A percentile compares a stretch with the other conserved stretches of the same genome.
Conservation (phyloP, 352 stramenopile genomes). For the Globisporangium takayamanum region DNA sequence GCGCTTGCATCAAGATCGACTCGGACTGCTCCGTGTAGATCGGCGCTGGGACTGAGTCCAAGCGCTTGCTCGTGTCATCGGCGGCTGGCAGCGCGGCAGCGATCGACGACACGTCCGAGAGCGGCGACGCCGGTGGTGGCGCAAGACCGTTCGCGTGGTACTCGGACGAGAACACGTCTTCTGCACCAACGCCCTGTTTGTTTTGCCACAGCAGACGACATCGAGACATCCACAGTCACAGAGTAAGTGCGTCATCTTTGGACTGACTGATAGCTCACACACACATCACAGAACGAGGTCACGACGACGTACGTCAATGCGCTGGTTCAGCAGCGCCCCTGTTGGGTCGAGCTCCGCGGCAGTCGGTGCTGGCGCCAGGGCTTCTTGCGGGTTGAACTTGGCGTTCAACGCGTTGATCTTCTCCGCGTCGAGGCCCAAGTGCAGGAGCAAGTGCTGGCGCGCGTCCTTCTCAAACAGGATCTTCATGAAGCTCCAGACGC, state of each 20-base stretch:
- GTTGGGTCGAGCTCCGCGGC: constrained; percentile 35
- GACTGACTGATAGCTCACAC: neutral
- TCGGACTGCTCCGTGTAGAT: constrained; percentile 89
- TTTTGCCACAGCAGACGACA: neutral
- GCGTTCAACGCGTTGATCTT: constrained; percentile 85
- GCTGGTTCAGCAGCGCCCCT: constrained; percentile 45
- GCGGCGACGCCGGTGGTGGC: constrained; percentile 23
- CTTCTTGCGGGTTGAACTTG: constrained; percentile 63
- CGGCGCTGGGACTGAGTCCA: constrained; percentile 54
- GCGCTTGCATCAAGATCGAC: constrained; percentile 90
- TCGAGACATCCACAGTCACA: constrained; percentile 12
- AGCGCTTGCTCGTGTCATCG: constrained; percentile 69
- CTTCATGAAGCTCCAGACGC: constrained; percentile 91
- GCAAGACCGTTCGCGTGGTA: constrained; percentile 40
- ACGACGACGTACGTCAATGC: constrained; percentile 58
- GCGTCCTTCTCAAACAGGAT: constrained; percentile 94
- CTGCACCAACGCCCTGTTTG: constrained; percentile 43
- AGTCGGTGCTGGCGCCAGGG: constrained; percentile 19
- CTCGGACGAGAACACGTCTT: constrained; percentile 74
- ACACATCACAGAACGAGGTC: constrained; percentile 3
- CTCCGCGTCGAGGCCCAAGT: constrained; percentile 93
- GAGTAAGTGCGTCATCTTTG: neutral
- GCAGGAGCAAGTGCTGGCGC: constrained; percentile 90
- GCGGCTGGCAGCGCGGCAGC: constrained; percentile 35
- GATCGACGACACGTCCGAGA: constrained; percentile 45